Evolutionary conservation across 176 grass and related monocot species (phyloP), one percentile per base, ranked within the genome.

Genomic region (Carex pumila): DNA sequence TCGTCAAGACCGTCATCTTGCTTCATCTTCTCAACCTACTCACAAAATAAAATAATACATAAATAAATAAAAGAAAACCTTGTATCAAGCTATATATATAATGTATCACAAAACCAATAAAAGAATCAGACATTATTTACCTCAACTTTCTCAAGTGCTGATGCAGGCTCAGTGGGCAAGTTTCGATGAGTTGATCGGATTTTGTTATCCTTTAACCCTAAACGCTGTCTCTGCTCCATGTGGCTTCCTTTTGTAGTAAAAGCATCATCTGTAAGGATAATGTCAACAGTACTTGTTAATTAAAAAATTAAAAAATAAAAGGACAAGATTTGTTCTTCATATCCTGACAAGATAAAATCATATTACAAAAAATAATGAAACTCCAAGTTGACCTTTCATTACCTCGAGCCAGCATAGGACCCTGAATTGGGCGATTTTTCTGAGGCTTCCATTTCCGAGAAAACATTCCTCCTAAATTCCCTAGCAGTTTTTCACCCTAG

Each of bases 391-490:
- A 47, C 19, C 65, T 43, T 2, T n/a, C 43, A 68, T 89, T 94
- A 94, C 92, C 92, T 89, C 91, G 86, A 30, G 80, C 87, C 30
- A 90, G 84, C 84, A 90, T 89, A 82, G 95, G 95, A 22, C 95
- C 95, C 79, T 62, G 89, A 52, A 97, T 94, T 7, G 88, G 15
- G 0, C 66, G 85, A 22, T 87, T 92, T 83, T 92, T 94, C 87
- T 92, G 93, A 34, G 92, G 92, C 59, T 92, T 97, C 90, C 94
- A 94, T 80, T 87, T 94, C 80, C 85, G 94, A 15, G 92, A 97
- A 80, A 97, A 94, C n/a, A 97, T 82, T n/a, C 94, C 94, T 1
- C 92, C 94, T 85, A 97, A 87, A 92, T 83, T 92, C 45, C 94
- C 92, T 10, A 97, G 72, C 71, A 97, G 88, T 77, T 97, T 97